These are phyloP conservation scores for Ascochyta fabae DNA, from an alignment of 2,329 filamentous ascomycete genomes.

Conservation along the genomic window DNA sequence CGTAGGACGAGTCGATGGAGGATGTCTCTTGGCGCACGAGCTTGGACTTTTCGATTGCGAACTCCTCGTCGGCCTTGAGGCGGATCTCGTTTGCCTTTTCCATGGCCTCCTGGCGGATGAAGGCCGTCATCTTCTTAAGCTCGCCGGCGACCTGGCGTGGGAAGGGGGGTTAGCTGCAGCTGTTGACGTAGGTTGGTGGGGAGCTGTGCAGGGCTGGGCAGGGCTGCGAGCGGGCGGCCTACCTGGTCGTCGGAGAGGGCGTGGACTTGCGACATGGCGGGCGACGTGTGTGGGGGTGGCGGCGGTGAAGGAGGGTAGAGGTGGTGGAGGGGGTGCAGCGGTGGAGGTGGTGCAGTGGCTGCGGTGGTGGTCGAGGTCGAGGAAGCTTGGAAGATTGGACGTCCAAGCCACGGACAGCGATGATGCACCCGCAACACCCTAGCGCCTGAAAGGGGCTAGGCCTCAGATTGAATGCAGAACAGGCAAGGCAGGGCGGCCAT, in stretches of 20 bases:
- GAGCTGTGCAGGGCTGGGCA: constrained; percentile 16
- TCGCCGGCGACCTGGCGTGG: constrained; percentile 83
- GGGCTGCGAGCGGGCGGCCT: constrained; percentile 38
- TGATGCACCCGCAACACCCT: constrained; percentile 13
- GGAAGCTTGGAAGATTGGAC: constrained; percentile 37
- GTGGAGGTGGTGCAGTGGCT: constrained; percentile 20
- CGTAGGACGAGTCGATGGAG: constrained; percentile 89
- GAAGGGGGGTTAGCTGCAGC: constrained; percentile 36
- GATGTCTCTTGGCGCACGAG: constrained; percentile 94
- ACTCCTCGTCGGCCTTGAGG: constrained; percentile 98
- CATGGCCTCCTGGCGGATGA: constrained; percentile 97
- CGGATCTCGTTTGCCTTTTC: constrained; percentile 98
- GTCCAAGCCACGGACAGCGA: constrained; percentile 32
- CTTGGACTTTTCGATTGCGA: constrained; percentile 98
- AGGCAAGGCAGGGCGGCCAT: constrained; percentile 3
- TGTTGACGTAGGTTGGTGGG: constrained; percentile 37
- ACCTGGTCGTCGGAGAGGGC: constrained; percentile 98
- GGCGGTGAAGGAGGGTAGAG: constrained; percentile 5
- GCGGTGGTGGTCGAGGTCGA: constrained; percentile 17
- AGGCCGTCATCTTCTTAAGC: constrained; percentile 99
- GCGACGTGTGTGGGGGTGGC: constrained; percentile 30
- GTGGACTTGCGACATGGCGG: constrained; percentile 88
- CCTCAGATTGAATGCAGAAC: constrained; percentile 9
- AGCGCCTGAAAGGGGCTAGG: constrained; percentile 15
- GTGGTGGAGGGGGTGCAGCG: neutral